Conservation (phyloP, 2,329 filamentous ascomycete genomes). For the Cryoendolithus antarcticus region DNA sequence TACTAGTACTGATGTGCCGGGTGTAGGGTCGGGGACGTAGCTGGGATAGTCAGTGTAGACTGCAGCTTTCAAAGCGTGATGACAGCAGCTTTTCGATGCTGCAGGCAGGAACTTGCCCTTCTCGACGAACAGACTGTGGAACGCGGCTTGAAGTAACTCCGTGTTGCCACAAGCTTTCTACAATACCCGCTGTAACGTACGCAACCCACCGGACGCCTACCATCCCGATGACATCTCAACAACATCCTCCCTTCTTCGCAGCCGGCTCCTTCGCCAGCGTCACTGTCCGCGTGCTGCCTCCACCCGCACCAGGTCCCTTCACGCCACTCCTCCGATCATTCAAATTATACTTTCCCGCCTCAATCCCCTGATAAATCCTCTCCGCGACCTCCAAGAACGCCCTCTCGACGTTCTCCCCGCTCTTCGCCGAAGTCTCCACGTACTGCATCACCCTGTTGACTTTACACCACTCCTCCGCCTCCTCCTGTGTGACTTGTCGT, state of each 20-base stretch:
- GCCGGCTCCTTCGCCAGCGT: slow-evolving; percentile 33
- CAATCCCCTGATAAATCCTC: slow-evolving; percentile 92
- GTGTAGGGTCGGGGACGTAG: too few relatives aligned
- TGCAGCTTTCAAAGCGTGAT: too few relatives aligned
- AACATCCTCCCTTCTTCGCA: slow-evolving; percentile 21
- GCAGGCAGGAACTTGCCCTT: too few relatives aligned
- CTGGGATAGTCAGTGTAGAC: too few relatives aligned
- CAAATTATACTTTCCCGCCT: slow-evolving; percentile 85
- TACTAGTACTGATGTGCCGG: slow-evolving; percentile 29
- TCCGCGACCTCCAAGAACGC: slow-evolving; percentile 91
- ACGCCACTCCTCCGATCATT: slow-evolving; percentile 88
- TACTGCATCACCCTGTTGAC: slow-evolving; percentile 81
- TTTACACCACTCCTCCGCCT: slow-evolving; percentile 82
- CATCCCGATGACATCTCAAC: slow-evolving; percentile 9
- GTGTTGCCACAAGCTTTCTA: too few relatives aligned
- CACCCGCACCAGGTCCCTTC: slow-evolving; percentile 51
- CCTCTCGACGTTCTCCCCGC: slow-evolving; percentile 81
- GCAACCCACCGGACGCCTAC: too few relatives aligned
- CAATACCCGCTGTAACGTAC: too few relatives aligned
- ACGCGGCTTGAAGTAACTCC: too few relatives aligned
- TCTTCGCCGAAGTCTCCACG: slow-evolving; percentile 93
- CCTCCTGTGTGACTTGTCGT: slow-evolving; percentile 66
- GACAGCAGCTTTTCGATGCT: too few relatives aligned
- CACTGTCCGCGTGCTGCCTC: slow-evolving; percentile 30
- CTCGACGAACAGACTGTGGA: too few relatives aligned